Base-by-base conservation (phyloP, 805 yeast genomes). In the Saccharomycopsis schoenii region DNA sequence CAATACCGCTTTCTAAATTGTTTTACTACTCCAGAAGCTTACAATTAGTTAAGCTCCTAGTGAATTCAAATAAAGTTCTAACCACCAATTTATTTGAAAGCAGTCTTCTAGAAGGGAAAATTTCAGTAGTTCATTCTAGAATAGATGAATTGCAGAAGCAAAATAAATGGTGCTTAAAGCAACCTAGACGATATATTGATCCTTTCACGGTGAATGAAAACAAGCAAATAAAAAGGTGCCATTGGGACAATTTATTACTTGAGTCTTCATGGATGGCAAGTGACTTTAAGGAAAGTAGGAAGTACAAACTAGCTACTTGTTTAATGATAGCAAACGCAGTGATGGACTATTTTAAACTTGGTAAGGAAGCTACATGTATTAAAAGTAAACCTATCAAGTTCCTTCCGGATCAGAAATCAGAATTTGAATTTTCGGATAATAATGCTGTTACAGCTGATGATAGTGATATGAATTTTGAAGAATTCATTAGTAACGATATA, bases 131-230 rank as follows among this genome's bases (percentile, higher is more conserved):
- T 19, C 88, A 90, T 67, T 87, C 96, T 1, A 78, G 98, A 63
- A 92, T 94, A 56, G 98, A 93, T 69, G 98, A 93, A 70, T 77
- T 94, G 64, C 89, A 90, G 70, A 77, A 96, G 56, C 86, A 86
- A 61, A 88, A 89, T 1, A 84, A 88, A 67, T 94, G 99, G 98
- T 86, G 96, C 24, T 75, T 94, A 59, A 79, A 96, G 59, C 99
- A 94, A 70, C 96, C 96, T 0, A 76, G 80, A 58, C 79, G 81
- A 64, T 86, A 79, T 67, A 68, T 77, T 12, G 96, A 89, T 65
- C 97, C 98, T 0, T 81, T 81, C 64, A 36, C 54, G 17, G 43
- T 54, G 10, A 39, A 56, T 29, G 58, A 39, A 12, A 15, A 51
- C 15, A 47, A 37, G 9, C 60, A 58, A 1, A 9, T 24, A 9